Base-by-base conservation (phyloP, 2,329 filamentous ascomycete genomes). In the Penicillium sp. region DNA sequence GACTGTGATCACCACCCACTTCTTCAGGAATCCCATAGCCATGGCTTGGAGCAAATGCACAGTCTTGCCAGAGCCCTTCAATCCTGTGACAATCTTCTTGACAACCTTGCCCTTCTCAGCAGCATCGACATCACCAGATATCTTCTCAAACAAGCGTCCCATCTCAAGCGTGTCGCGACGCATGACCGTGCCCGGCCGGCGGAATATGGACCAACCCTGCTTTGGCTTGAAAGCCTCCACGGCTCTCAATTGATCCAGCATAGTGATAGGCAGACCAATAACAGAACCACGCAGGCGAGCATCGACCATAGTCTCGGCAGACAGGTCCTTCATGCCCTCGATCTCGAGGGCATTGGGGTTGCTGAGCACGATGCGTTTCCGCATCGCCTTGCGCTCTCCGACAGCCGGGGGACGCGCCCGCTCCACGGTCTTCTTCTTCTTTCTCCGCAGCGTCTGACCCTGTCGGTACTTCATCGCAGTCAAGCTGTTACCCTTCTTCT, bases 321-420 rank as follows among this genome's bases (percentile, higher is more conserved):
- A 74, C 39, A 94, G 60, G 33, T 83, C 76, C 44, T 75, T 69
- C 53, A 94, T 73, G 8, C 80, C 85, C 16, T 73, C 62, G 6
- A 97, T 84, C 44, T 84, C 80, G 25, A 96, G 72, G 34, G 93
- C 93, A 69, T 95, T 97, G 66, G 87, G 86, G 71, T 97, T 98
- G 74, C 85, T 91, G 45, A 98, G 80, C 44, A 94, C 82, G 58
- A 98, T 87, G 54, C 87, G 82, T 73, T 94, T 95, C 51, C 89
- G 83, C 62, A 87, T 75, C 18, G 87, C 86, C 70, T 89, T 94
- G 52, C 90, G 81, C 74, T 96, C 90, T 51, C 90, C 91, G 3
- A 80, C 75, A 9, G 73, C 73, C 14, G 86, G 84, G 11, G 80
- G 75, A 65, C 77, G 79, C 39, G 70, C 65, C 10, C 63, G 59